A percentile compares a stretch with the other conserved stretches of the same genome.
These are phyloP conservation scores for Graphilbum fragrans DNA, from an alignment of 2,329 filamentous ascomycete genomes.

Conservation along the genomic window DNA sequence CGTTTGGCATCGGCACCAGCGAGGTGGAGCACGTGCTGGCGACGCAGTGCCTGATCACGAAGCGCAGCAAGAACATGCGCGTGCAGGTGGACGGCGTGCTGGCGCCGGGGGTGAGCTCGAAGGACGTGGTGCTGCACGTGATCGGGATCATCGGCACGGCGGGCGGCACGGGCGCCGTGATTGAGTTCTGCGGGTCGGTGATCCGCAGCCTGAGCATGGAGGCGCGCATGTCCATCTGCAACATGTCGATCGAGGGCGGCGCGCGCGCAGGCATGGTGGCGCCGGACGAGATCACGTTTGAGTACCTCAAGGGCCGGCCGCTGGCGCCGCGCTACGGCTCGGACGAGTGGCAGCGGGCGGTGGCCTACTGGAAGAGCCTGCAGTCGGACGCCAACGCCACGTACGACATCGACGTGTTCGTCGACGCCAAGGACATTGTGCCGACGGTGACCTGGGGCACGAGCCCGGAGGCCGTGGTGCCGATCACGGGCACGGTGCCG, in stretches of 20 bases:
- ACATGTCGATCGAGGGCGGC: conserved; percentile 97
- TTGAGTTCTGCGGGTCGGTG: conserved; percentile 93
- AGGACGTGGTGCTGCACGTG: conserved; percentile 85
- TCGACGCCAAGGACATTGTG: conserved; percentile 84
- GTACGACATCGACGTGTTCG: conserved; percentile 80
- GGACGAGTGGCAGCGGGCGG: conserved; percentile 79
- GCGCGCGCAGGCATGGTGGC: conserved; percentile 95
- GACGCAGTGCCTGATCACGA: conserved; percentile 89
- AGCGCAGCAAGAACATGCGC: conserved; percentile 97
- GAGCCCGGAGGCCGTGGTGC: conserved; percentile 89
- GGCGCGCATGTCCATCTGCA: conserved; percentile 97
- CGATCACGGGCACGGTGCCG: conserved; percentile 84
- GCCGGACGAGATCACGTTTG: conserved; percentile 85
- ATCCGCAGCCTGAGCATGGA: conserved; percentile 88
- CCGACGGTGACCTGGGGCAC: conserved; percentile 97
- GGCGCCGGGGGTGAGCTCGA: conserved; percentile 83
- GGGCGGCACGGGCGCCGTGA: conserved; percentile 85
- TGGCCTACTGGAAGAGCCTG: conserved; percentile 77
- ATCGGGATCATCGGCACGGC: conserved; percentile 93
- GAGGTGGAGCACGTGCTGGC: conserved; percentile 98
- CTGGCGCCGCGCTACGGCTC: conserved; percentile 77
- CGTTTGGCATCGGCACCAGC: conserved; percentile 94
- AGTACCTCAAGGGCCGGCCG: conserved; percentile 86
- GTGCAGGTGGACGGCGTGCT: conserved; percentile 90
- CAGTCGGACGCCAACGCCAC: conserved; percentile 79